Base-by-base conservation (phyloP, 202 grass and related monocot species). In the Saccharum hybrid region DNA sequence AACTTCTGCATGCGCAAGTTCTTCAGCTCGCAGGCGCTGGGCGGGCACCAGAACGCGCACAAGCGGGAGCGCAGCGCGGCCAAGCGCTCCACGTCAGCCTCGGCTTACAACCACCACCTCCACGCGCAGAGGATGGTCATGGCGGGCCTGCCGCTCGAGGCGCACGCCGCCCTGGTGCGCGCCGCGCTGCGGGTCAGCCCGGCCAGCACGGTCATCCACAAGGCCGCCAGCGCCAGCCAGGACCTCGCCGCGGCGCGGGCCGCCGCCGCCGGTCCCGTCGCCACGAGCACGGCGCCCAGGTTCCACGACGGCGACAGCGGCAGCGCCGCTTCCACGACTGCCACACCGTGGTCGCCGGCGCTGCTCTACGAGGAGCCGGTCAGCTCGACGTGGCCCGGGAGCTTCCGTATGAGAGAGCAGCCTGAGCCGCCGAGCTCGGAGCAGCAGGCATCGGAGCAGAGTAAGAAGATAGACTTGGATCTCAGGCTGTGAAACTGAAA, bases 1-100 rank as follows among this genome's bases (percentile, higher is more conserved):
- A 97, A 90, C 85, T 97, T 92, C 86, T 97, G 94, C 87, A 90
- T 91, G 91, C 54, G 91, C 36, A 97, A 97, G 86, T 97, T 97
- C 63, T 97, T 88, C 83, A 97, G 94, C 87, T 97, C 94, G 22
- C 94, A 97, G 77, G 94, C 94, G 48, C 75, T 97, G 75, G 94
- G 94, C 64, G 91, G 94, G 2, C 94, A 97, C 86, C 94, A 97
- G 78, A 97, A 97, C 88, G 94, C 94, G 82, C 94, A 97, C 84
- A 97, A 97, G 84, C 81, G 91, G 73, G 94, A 97, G 82, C 90
- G 94, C 82, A 90, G 94, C 84, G 87, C 89, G 0, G 94, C 89
- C 26, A 97, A 91, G 82, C 78, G 87, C 7, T 92, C 83, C 37
- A 9, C 82, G 23, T 9, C 71, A 11, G 3, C 76, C 8, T 57